Percentiles rank a stretch among this genome's conserved stretches.
Conservation (phyloP, 2,329 filamentous ascomycete genomes). For the Verticillium isaacii region DNA sequence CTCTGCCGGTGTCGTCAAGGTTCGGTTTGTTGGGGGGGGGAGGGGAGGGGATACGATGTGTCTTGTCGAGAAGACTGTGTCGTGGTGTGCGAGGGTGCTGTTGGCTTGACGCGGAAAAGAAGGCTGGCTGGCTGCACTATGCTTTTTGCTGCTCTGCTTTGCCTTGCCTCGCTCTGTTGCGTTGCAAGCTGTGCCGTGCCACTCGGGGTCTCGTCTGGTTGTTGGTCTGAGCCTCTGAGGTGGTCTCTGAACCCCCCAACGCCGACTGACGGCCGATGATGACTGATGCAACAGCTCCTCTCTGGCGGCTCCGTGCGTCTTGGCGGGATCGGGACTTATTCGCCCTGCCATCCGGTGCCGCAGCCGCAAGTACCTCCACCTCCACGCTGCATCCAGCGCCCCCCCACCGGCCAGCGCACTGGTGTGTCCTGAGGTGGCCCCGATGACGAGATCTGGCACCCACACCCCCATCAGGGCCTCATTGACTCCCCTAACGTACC, state of each 20-base stretch:
- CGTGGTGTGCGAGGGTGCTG: background rate
- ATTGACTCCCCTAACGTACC: constrained; percentile 1
- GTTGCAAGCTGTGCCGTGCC: background rate
- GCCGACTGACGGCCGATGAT: background rate
- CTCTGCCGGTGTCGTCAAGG: background rate
- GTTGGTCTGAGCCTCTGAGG: background rate
- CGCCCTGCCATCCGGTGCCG: background rate
- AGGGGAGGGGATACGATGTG: background rate
- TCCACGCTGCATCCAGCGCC: background rate
- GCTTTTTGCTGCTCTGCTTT: too few relatives aligned
- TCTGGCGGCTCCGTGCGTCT: background rate
- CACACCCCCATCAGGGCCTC: background rate
- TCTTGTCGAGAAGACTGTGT: background rate
- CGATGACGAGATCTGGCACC: background rate
- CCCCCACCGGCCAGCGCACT: background rate
- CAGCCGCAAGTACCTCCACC: background rate
- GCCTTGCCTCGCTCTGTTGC: too few relatives aligned
- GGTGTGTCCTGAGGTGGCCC: background rate
- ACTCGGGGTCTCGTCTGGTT: background rate
- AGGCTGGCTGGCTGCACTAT: too few relatives aligned
- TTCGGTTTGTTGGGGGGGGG: background rate
- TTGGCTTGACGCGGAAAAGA: too few relatives aligned
- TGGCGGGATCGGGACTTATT: background rate
- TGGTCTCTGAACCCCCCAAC: background rate
- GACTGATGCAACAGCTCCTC: background rate